phyloP scores from a whole-genome alignment of 1,284 basidiomycete genomes.

The Schizophyllum amplum region DNA sequence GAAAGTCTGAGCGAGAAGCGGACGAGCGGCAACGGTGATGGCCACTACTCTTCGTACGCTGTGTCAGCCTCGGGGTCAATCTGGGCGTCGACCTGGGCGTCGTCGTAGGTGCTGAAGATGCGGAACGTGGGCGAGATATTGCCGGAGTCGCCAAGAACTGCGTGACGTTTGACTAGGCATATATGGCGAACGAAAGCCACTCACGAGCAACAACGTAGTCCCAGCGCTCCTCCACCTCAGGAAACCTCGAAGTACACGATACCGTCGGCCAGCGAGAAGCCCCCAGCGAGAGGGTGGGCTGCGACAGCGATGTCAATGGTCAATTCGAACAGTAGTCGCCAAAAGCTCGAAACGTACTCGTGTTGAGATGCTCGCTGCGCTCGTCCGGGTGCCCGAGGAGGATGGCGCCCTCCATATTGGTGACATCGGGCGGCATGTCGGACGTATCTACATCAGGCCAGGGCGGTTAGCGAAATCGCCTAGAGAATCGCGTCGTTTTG shows the following conservation, averaged over 20 bases:
- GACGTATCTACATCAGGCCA: constrained; percentile 26
- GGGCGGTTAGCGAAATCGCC: neutral
- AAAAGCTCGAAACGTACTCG: constrained; percentile 30
- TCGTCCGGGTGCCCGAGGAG: constrained; percentile 42
- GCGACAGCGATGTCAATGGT: neutral
- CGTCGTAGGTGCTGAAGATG: constrained; percentile 16
- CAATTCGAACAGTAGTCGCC: neutral
- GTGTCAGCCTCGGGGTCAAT: neutral
- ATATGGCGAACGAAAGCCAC: constrained; percentile 16
- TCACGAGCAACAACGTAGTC: constrained; percentile 41
- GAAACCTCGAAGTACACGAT: constrained; percentile 46
- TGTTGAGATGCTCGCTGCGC: constrained; percentile 44
- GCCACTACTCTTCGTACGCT: neutral
- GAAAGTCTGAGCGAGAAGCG: too few species aligned
- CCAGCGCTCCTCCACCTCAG: constrained; percentile 32
- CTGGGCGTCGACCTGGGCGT: neutral
- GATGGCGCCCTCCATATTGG: constrained; percentile 42
- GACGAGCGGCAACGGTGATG: neutral
- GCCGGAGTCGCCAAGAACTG: constrained; percentile 36
- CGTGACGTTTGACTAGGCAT: neutral
- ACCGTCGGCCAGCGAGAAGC: constrained; percentile 44
- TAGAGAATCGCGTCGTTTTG: neutral
- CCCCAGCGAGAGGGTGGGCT: constrained; percentile 41
- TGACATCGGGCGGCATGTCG: constrained; percentile 26
- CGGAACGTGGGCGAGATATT: constrained; percentile 36